Evolutionary conservation across 2,329 filamentous ascomycete species (phyloP), one percentile per base, ranked within the genome.

Genomic region (Boeremia lycopersici): DNA sequence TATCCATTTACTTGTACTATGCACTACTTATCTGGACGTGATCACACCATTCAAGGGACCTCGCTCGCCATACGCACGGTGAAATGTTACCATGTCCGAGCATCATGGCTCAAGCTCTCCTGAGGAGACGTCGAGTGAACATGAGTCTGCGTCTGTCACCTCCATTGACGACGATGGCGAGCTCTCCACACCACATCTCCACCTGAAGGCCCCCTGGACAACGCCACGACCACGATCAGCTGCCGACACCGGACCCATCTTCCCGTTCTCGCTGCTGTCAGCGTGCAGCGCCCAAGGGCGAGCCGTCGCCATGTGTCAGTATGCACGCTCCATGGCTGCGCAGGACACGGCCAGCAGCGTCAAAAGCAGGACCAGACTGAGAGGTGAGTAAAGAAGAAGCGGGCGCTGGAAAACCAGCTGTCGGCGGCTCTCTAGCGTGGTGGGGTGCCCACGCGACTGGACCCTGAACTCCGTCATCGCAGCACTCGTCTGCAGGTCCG

Each of bases 211-310:
- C 19, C 6, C 23, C 12, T 29, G 38, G 38, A 57, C 17, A 44
- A 23, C 30, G 28, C 45, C 33, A 38, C 40, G 17, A 15, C 31
- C 31, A 36, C 7, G 39, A 19, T 33, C 46, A 19, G 41, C 26
- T 17, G 29, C 31, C 46, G n/a, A 38, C 30, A 23, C 23, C 25
- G 30, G 46, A 40, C 19, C 48, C 9, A 36, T 65, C 44, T 66
- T 68, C 48, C 62, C 63, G 2, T 50, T 67, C 35, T 64, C 70
- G 56, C 64, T 69, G 38, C 44, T 68, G 25, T 63, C 65, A 11
- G 71, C 59, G 38, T 75, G 72, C 57, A 69, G 62, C 53, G 51
- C 62, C 11, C 58, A 59, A 35, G 63, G 53, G 9, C 54, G 72
- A 59, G 46, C 52, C 17, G 25, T 46, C 41, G 30, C 30, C 44